Evolutionary conservation across 1,284 basidiomycete genomes (phyloP), one percentile per base, ranked within the genome.

Genomic region (Ceratobasidium sp.): DNA sequence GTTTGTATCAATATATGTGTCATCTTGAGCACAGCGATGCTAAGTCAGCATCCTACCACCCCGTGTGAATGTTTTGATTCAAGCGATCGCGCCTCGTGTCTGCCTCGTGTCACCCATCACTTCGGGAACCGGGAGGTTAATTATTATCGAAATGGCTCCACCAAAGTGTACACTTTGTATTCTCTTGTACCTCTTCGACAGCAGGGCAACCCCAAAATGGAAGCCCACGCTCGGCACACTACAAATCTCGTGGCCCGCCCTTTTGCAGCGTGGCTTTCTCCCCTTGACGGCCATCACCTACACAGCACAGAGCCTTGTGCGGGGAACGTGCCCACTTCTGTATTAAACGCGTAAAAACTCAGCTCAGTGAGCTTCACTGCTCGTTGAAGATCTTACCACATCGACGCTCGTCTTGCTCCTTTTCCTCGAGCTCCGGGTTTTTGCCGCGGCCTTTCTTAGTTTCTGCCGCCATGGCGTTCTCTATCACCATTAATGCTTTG

Each of bases 161-260:
- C 25, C 31, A 50, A 25, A 55, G 34, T 68, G 53, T 45, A 68
- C 64, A 60, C 20, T 60, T 47, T 40, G 20, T 34, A 43, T 43
- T 60, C 43, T 40, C n/a, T 10, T 54, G 49, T 54, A 54, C 62
- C 53, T 47, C n/a, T 55, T 54, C 31, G 54, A n/a, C 47, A 47
- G 32, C n/a, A n/a, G 40, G 35, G 27, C 50, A 34, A n/a, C 35
- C 64, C 42, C 53, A 29, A 20, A 31, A 55, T 47, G 42, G 64
- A 56, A 68, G 64, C 53, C n/a, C 53, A 45, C 64, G 52, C 53
- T 38, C 58, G 52, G 49, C 50, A 68, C 64, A 27, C 49, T 35
- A 45, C 27, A 68, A 53, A 68, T 68, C 64, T 68, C 64, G 64
- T 68, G 64, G 64, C 52, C 64, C 64, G 64, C 64, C 64, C 43